Evolutionary conservation across 2,329 filamentous ascomycete species (phyloP), one percentile per base, ranked within the genome.

Genomic region (Sclerotinia subarctica): DNA sequence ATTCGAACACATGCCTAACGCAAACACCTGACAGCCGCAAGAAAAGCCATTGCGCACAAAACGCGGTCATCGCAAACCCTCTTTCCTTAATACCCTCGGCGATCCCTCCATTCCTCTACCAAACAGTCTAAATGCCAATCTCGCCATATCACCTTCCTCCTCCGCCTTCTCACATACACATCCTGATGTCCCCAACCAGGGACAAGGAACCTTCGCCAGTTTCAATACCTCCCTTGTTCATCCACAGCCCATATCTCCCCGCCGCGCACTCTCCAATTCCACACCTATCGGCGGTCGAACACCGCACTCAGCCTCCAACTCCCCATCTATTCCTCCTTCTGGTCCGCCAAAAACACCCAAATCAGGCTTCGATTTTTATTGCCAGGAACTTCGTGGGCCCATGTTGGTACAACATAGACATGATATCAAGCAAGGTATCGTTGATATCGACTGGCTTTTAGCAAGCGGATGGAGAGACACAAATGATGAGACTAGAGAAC

Each of bases 41-140:
- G 90, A 93, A 75, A 93, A 93, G 79, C 90, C 90, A 42, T 81
- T 93, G 71, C 86, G 90, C 44, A 88, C 86, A 71, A 93, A 93
- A 82, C 86, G 90, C 66, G 88, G 88, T 69, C 88, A 92, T 75
- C 81, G 89, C 65, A 89, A 89, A 78, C 81, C 83, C 32, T 86
- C 85, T 47, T 77, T 76, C 53, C 71, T 78, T 6, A 72, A 71
- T 17, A 73, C 74, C 51, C 68, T 75, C 32, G 81, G 81, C 72
- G 77, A 77, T 76, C 52, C 77, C 76, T 32, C 76, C 79, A 68
- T 80, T 78, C 71, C 79, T 81, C 47, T 67, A 10, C 78, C 78
- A 35, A 82, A 82, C 70, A 81, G 82, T 74, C 82, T 80, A 77
- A 81, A 85, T 73, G 82, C 82, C 70, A 75, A 35, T 21, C 46